A percentile compares a stretch with the other conserved stretches of the same genome.
These are phyloP conservation scores for Hydnomerulius pinastri DNA, from an alignment of 768 basidiomycete species.

Conservation along the genomic window DNA sequence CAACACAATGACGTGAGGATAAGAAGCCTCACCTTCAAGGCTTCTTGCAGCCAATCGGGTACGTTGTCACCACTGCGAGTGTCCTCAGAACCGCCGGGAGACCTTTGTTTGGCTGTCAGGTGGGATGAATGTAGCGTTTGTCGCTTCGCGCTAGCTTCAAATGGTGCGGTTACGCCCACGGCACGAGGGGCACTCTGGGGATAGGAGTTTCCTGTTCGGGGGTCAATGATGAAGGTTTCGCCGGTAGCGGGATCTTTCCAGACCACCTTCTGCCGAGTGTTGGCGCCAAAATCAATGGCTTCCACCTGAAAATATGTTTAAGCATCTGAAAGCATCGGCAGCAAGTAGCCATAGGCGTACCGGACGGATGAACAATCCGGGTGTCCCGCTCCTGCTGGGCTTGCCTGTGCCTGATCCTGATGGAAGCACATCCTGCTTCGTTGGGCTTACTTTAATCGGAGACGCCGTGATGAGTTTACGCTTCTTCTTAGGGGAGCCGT, in stretches of 20 bases:
- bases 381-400: conserved; percentile 10
- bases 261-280: conserved; percentile 24
- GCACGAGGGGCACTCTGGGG: conserved; percentile 25
- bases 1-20: conserved; percentile 9
- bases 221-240: conserved; percentile 59
- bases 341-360: conserved; percentile 19
- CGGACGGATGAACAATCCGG: conserved; percentile 12
- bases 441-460: conserved; percentile 5
- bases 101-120: conserved; percentile 3
- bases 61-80: conserved; percentile 23
- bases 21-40: conserved; percentile 50
- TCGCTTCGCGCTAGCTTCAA: conserved; percentile 11
- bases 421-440: neutral
- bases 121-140: conserved; percentile 13
- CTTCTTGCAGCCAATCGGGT: conserved; percentile 67
- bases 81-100: conserved; percentile 4
- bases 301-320: conserved; percentile 11
- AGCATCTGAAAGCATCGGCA: conserved; percentile 9
- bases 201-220: conserved; percentile 70
- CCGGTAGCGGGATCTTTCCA: conserved; percentile 72
- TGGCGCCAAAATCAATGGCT: conserved; percentile 32
- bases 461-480: conserved; percentile 40
- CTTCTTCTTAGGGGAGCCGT: conserved; percentile 50
- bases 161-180: conserved; percentile 9
- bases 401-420: conserved; percentile 3